phyloP scores from a whole-genome alignment of 257 asterid species.

The Solanum habrochaites region DNA sequence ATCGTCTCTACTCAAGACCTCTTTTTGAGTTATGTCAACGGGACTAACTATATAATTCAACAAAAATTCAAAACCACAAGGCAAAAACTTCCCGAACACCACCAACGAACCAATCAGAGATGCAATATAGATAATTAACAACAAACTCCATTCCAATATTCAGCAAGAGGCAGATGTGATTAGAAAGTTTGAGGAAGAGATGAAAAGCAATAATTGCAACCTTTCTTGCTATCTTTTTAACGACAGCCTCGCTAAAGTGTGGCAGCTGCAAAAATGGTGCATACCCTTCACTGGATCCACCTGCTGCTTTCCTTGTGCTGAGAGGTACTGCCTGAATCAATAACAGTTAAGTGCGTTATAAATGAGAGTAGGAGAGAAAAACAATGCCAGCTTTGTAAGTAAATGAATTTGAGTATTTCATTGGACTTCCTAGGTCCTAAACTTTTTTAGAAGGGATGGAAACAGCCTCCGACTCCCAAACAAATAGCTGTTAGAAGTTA shows the following conservation, averaged over 20 bases:
- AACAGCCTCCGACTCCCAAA: background rate
- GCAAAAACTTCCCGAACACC: background rate
- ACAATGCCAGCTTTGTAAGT: background rate
- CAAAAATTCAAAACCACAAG: background rate
- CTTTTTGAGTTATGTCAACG: background rate
- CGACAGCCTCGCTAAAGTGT: conserved; percentile 76
- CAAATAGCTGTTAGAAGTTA: background rate
- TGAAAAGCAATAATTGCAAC: conserved; percentile 20
- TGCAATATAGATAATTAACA: background rate
- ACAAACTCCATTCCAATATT: background rate
- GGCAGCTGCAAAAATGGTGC: conserved; percentile 98
- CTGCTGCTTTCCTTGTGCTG: conserved; percentile 76
- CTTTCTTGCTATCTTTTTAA: conserved; percentile 91
- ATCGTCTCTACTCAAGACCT: background rate
- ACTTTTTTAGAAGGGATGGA: background rate
- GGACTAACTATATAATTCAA: background rate
- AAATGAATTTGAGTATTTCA: background rate
- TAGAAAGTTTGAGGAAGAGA: background rate
- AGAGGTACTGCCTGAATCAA: conserved; percentile 81
- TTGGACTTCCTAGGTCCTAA: background rate
- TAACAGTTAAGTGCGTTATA: background rate
- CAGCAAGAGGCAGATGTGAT: background rate
- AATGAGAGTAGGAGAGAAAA: background rate
- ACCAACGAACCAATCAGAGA: background rate
- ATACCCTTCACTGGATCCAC: conserved; percentile 77